Evolutionary conservation across 108 stramenopile genomes (phyloP), one percentile per base, ranked within the genome.

Genomic region (Nitzschia palea): DNA sequence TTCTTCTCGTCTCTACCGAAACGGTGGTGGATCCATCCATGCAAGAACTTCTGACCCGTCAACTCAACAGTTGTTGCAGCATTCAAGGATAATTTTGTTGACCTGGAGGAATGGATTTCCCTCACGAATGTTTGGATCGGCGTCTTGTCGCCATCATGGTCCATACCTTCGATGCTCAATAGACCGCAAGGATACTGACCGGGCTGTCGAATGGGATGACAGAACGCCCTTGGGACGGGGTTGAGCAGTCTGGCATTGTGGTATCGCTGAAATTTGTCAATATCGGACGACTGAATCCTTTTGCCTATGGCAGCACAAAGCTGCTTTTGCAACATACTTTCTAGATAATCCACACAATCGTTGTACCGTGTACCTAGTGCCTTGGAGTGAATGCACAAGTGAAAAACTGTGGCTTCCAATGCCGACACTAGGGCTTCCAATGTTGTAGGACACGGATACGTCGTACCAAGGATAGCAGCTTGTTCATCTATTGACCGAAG

Each of bases 231-330:
- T 8, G 90, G 87, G 15, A 62, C 17, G 0, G 62, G 56, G 20
- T 37, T 37, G 29, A 89, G 74, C 43, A 95, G 44, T 42, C 62
- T 79, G 34, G 63, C 73, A 56, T 87, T 76, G 69, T 91, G 84
- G 37, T 68, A 77, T 23, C 31, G 76, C 66, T 87, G 62, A 69
- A 85, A 95, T 30, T 81, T 44, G 8, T 84, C 89, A 10, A 95
- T 62, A 56, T 92, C 89, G 12, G 59, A 43, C 4, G 71, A 17
- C 0, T 66, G 55, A 9, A 95, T 65, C 43, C 71, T 55, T 57
- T 91, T 95, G 22, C 93, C 93, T 53, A 95, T 86, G 17, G 90
- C 90, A 31, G 76, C 59, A 44, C 74, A 55, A 1, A 91, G 71
- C 47, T 91, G 87, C 0, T 65, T 36, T 44, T 79, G 62, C 52